Evolutionary conservation across 2,329 filamentous ascomycete species (phyloP).

Genomic region (Coniochaeta pulveracea): DNA sequence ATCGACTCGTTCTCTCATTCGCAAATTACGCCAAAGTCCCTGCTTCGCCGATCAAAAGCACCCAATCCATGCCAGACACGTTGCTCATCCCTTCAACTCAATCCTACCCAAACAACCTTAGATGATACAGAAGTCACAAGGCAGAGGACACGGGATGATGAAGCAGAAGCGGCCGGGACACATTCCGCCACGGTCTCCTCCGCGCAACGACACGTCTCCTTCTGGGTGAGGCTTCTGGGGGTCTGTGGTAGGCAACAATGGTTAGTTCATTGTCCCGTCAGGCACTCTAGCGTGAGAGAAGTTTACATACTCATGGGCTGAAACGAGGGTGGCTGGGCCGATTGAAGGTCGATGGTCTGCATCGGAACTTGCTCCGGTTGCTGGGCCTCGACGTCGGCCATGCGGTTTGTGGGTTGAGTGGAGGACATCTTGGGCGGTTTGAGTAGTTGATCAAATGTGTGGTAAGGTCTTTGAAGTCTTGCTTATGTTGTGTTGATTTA

Average conservation of each 20-base stretch:
- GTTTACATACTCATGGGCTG: constrained; percentile 10
- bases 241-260: constrained; percentile 10
- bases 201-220: constrained; percentile 13
- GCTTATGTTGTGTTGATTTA: no score
- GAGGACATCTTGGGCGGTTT: not conserved
- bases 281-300: not conserved
- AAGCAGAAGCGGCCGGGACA: constrained; percentile 27
- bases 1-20: no score
- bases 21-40: no score
- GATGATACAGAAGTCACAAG: constrained; percentile 26
- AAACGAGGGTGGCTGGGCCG: constrained; percentile 8
- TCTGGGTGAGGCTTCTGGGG: constrained; percentile 16
- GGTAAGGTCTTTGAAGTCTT: no score
- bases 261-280: not conserved
- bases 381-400: not conserved
- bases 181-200: constrained; percentile 16
- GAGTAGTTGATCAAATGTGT: no score
- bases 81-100: no score
- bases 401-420: not conserved
- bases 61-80: no score
- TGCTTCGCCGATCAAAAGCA: no score
- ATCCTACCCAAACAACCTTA: constrained; percentile 4
- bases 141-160: constrained; percentile 24
- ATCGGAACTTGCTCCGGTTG: constrained; percentile 7
- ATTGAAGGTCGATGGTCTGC: constrained; percentile 4